phyloP scores from a whole-genome alignment of 495 filamentous ascomycete species.

The Terfezia claveryi region DNA sequence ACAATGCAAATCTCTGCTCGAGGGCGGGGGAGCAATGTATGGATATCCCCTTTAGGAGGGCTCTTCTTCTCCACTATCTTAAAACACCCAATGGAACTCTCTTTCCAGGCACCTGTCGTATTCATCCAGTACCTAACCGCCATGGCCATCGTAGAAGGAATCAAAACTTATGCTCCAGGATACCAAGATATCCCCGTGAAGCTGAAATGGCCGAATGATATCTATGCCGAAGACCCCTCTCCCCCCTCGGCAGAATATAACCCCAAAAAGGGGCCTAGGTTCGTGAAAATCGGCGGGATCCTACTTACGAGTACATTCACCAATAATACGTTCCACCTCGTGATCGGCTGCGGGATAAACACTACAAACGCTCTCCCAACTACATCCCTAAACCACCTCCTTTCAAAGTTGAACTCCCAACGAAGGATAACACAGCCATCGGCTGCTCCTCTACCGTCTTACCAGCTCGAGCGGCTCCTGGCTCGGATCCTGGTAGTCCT shows the following conservation, averaged over 20 bases:
- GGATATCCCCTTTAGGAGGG: conserved; percentile 74
- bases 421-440: conserved; percentile 1
- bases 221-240: conserved; percentile 26
- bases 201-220: conserved; percentile 95
- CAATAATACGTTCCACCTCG: conserved; percentile 56
- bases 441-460: conserved; percentile 24
- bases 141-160: conserved; percentile 69
- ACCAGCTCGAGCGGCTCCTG: conserved; percentile 61
- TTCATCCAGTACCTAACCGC: conserved; percentile 89
- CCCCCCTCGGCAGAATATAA: conserved; percentile 28
- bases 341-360: conserved; percentile 79
- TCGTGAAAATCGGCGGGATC: conserved; percentile 86
- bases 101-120: conserved; percentile 50
- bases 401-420: conserved; percentile 21
- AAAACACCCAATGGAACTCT: conserved; percentile 47
- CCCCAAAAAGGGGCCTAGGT: conserved; percentile 26
- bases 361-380: conserved; percentile 69
- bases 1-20: conserved; percentile 80
- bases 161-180: conserved; percentile 54
- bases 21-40: conserved; percentile 78
- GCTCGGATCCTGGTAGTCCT: conserved; percentile 63
- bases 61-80: conserved; percentile 75
- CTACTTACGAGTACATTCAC: conserved; percentile 75
- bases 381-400: conserved; percentile 57
- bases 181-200: conserved; percentile 59